Base-by-base conservation (phyloP, 495 filamentous ascomycete genomes). In the Neurospora sp. region DNA sequence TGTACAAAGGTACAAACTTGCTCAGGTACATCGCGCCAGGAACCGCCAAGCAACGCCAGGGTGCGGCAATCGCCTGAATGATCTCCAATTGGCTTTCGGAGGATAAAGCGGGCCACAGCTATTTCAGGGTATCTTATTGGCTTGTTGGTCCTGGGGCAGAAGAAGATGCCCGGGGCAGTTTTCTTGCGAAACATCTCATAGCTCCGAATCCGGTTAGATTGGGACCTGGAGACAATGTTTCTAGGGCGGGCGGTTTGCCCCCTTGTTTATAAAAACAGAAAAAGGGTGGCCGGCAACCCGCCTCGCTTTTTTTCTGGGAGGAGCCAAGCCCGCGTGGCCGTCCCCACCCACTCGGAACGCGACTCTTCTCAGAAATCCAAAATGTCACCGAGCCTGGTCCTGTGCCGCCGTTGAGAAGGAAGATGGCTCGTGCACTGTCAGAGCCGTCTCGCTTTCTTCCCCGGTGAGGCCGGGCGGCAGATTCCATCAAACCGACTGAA, bases 141-240 rank as follows among this genome's bases (percentile, higher is more conserved):
- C 69, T 53, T 42, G 68, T 73, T 61, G 48, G 39, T 12, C 45
- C 59, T 44, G 38, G 71, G 27, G 65, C 40, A 48, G 40, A 70
- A 42, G 35, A 70, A 61, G 35, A 8, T n/a, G 20, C 35, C 35
- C 44, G 22, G 20, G 22, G 12, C 53, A 31, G 53, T 61, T 61
- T 61, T 61, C 22, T 61, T 73, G 73, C 74, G 78, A 77, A 77
- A 79, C 53, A 76, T 73, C 68, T 73, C 76, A 74, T 42, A 20
- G 8, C 42, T 61, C 72, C 69, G 72, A 44, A 72, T 75, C 40
- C 59, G 76, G 79, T 72, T 79, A 77, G 75, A 53, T 69, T 75
- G 76, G 70, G 4, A 5, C 35, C 35, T 37, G 35, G 72, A 79
- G 74, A 65, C 53, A 65, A 31, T 16, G 53, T 8, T 31, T 31